phyloP scores from a whole-genome alignment of 306 rosid species.

The Lotus japonicus region DNA sequence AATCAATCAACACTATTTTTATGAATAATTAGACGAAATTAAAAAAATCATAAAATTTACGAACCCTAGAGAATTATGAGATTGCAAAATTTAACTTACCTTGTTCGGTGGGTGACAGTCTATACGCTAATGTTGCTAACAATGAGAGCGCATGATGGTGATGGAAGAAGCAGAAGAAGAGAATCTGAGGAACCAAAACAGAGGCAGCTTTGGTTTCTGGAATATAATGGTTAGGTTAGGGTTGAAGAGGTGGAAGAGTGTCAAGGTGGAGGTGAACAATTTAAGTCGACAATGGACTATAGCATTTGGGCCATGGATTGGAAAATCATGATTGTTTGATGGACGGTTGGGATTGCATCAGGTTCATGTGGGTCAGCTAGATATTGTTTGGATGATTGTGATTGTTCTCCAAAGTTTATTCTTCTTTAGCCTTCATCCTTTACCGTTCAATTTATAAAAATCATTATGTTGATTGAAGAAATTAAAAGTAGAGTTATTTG shows the following conservation, averaged over 20 bases:
- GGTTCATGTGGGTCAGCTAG: neutral
- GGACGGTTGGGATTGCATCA: neutral
- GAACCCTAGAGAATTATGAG: conserved; percentile 8
- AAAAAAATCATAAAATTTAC: neutral
- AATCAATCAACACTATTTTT: neutral
- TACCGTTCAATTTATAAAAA: neutral
- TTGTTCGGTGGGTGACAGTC: neutral
- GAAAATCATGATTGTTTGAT: neutral
- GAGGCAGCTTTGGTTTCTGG: conserved; percentile 14
- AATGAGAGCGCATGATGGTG: neutral
- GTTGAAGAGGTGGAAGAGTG: neutral
- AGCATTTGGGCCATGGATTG: conserved; percentile 4
- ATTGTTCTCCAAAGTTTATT: neutral
- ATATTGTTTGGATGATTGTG: neutral
- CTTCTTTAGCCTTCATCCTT: neutral
- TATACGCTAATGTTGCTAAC: neutral
- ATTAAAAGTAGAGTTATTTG: no score
- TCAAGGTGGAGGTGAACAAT: no score
- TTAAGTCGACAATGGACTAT: neutral
- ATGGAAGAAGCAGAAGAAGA: neutral
- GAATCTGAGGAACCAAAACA: neutral
- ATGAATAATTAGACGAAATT: neutral
- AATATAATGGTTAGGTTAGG: conserved; percentile 16
- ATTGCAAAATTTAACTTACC: neutral
- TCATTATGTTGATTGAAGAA: no score